Base-by-base conservation (phyloP, 169 alveolate species). In the Plasmodium knowlesi region DNA sequence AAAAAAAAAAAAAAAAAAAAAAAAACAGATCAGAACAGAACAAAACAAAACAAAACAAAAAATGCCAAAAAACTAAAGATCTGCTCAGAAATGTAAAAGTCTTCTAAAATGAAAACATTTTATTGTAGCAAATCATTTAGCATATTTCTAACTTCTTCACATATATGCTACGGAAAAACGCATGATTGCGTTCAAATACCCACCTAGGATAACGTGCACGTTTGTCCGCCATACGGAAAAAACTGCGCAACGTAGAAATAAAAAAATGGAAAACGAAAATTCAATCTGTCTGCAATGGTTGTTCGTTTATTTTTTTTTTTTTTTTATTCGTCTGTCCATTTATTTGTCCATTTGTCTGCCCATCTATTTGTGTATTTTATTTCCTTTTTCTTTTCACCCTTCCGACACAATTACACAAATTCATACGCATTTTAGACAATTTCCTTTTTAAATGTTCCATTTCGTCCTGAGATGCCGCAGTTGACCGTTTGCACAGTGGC, bases 401-500 rank as follows among this genome's bases (percentile, higher is more conserved):
- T 82, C 19, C 32, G 22, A 41, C 34, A 53, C 71, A 50, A 12
- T 82, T 53, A 54, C 34, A 82, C 25, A 82, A 50, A 82, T 25
- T 22, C 22, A 54, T 50, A 28, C 41, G 25, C 41, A 53, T 82
- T 82, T 76, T 53, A 82, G 89, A 82, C 89, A 53, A 53, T 53
- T 22, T 25, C 22, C 25, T 54, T 28, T 57, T 82, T 50, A 12
- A 53, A 82, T 54, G 19, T 54, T 54, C 30, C 22, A 30, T 82
- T 82, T 82, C 54, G 46, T 57, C 78, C 50, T 32, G 70, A n/a
- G 28, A 54, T 30, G 71, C 70, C 32, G 70, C 19, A 71, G 14
- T 84, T 46, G 74, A 71, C 74, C 16, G 30, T 79, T 84, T 84
- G 92, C 92, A 84, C 92, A 84, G 50, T 70, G 74, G 92, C 83